Evolutionary conservation across 306 rosid species (phyloP).

Genomic region (Lagenaria siceraria): DNA sequence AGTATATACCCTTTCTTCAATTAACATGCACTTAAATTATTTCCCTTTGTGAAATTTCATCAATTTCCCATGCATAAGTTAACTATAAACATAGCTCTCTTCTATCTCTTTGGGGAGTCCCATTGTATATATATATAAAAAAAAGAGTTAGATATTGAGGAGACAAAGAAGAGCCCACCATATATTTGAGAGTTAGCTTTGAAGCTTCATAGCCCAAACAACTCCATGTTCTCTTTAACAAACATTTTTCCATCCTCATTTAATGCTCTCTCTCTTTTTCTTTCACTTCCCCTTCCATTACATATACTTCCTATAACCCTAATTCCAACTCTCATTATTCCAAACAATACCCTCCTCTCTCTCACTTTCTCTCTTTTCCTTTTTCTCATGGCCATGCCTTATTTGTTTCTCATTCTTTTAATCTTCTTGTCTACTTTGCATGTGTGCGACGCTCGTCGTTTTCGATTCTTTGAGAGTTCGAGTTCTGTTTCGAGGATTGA

Average conservation of each 20-base stretch:
- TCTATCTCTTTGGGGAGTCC: background rate
- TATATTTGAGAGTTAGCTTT: constrained; percentile 37
- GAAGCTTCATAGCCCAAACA: constrained; percentile 59
- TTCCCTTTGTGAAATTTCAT: background rate
- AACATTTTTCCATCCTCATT: constrained; percentile 44
- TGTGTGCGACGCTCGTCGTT: constrained; percentile 50
- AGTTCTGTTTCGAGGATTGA: background rate
- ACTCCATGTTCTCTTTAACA: constrained; percentile 76
- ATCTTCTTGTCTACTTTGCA: constrained; percentile 33
- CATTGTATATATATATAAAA: background rate
- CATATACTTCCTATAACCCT: constrained; percentile 17
- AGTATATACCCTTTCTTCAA: background rate
- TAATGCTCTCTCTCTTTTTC: constrained; percentile 30
- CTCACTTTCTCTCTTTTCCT: background rate
- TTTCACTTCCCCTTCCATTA: constrained; percentile 6
- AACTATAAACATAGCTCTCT: background rate
- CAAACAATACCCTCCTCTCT: background rate
- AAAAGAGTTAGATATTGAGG: constrained; percentile 15
- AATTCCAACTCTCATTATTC: background rate
- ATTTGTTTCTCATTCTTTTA: constrained; percentile 23
- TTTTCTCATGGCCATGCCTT: constrained; percentile 26
- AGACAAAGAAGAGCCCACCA: constrained; percentile 53
- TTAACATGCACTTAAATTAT: background rate
- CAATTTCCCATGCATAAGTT: background rate
- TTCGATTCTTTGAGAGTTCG: background rate